phyloP scores from a whole-genome alignment of 2,329 filamentous ascomycete species.

The Monilinia polystroma region DNA sequence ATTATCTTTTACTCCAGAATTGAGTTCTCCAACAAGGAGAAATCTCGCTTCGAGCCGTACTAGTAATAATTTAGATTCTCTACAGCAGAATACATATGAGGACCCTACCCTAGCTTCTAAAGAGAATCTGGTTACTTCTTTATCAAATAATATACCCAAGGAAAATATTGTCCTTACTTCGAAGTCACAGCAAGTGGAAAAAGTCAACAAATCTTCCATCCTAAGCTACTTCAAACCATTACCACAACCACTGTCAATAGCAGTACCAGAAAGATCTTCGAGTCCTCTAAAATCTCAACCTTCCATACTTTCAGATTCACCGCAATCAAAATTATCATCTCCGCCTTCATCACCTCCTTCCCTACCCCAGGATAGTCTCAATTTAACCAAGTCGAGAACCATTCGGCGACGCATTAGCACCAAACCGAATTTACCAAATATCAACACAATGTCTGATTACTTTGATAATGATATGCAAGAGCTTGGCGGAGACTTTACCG shows the following conservation, averaged over 20 bases:
- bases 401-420: conserved; percentile 30
- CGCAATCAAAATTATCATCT: not conserved
- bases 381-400: conserved; percentile 21
- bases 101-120: not conserved
- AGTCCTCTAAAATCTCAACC: conserved; percentile 26
- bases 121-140: not conserved
- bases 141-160: not conserved
- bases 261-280: conserved; percentile 22
- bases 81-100: not conserved
- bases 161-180: not conserved
- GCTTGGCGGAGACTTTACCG: not conserved
- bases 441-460: conserved; percentile 17
- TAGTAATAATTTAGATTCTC: conserved; percentile 1
- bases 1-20: not conserved
- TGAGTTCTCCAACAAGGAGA: not conserved
- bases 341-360: conserved; percentile 9
- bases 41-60: conserved; percentile 14
- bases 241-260: not conserved
- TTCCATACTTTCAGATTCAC: conserved; percentile 1
- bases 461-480: conserved; percentile 10
- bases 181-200: conserved; percentile 20
- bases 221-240: conserved; percentile 36
- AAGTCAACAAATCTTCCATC: conserved; percentile 31
- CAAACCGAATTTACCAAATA: conserved; percentile 21
- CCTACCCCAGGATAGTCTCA: conserved; percentile 20